Conservation (phyloP, 495 filamentous ascomycete genomes). For the Physcia stellaris region DNA sequence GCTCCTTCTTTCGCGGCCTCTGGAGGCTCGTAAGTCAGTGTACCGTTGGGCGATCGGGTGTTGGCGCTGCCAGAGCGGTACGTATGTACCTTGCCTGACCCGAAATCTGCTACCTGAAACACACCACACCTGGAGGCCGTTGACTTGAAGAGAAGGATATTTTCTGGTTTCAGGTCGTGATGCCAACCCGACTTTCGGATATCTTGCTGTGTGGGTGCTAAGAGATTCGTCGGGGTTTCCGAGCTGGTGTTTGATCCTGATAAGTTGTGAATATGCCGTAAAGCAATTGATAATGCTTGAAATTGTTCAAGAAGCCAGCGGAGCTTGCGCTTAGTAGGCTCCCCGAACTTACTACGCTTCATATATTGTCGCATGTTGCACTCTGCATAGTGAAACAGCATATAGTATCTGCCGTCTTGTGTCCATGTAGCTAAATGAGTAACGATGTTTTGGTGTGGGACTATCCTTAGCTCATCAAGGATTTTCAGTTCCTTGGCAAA, state of each 20-base stretch:
- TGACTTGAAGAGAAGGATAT: slow-evolving; percentile 20
- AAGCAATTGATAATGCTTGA: slow-evolving; percentile 11
- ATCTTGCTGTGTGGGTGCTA: too few species aligned
- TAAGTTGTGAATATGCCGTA: slow-evolving; percentile 11
- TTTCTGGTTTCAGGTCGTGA: slow-evolving; percentile 23
- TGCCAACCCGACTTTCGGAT: slow-evolving; percentile 10
- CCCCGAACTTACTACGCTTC: background rate
- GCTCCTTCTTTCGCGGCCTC: slow-evolving; percentile 23
- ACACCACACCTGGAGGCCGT: slow-evolving; percentile 2
- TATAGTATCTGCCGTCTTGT: slow-evolving; percentile 8
- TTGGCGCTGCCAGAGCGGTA: slow-evolving; percentile 3
- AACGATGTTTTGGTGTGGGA: background rate
- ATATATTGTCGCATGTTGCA: slow-evolving; percentile 15
- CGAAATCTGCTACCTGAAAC: slow-evolving; percentile 16
- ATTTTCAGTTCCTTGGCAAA: slow-evolving; percentile 4
- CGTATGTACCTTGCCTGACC: slow-evolving; percentile 4
- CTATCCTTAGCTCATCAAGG: slow-evolving; percentile 1
- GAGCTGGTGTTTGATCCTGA: too few species aligned
- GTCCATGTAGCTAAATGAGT: slow-evolving; percentile 10
- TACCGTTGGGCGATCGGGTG: slow-evolving; percentile 1
- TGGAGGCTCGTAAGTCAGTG: slow-evolving; percentile 31
- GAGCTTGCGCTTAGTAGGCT: background rate
- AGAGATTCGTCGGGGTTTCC: background rate
- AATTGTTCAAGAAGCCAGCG: slow-evolving; percentile 16
- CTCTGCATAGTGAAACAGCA: slow-evolving; percentile 19